These are phyloP conservation scores for Tuber magnatum DNA, from an alignment of 495 filamentous ascomycete species.

Conservation along the genomic window DNA sequence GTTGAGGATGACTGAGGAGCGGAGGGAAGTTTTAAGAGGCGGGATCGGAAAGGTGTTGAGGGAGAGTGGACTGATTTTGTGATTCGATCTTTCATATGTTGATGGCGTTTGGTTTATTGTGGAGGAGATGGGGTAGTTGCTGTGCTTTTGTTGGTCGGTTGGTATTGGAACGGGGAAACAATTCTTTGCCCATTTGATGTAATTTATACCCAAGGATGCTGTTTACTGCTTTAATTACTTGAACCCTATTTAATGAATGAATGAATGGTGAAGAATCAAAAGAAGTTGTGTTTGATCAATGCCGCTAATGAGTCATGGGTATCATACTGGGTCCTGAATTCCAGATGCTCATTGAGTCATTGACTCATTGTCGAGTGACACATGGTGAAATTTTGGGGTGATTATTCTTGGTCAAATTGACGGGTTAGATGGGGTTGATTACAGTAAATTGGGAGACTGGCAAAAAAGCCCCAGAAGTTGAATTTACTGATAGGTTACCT, in stretches of 20 bases:
- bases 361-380: neutral
- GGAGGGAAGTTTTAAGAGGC: constrained; percentile 27
- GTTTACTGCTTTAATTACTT: neutral
- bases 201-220: neutral
- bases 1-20: constrained; percentile 29
- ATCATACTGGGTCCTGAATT: neutral
- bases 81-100: neutral
- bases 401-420: neutral
- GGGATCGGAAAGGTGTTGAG: constrained; percentile 30
- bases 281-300: neutral
- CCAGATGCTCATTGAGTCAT: too few relatives aligned
- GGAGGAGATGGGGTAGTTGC: neutral
- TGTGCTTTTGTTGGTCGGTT: neutral
- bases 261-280: neutral
- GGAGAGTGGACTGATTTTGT: constrained; percentile 24
- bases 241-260: neutral
- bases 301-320: neutral
- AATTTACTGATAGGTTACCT: neutral
- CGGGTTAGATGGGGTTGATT: neutral
- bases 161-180: neutral
- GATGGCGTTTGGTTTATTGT: neutral
- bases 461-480: neutral
- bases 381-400: neutral
- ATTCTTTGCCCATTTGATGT: constrained; percentile 1
- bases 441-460: neutral